These are phyloP conservation scores for Chaetomiaceae sp. DNA, from an alignment of 2,329 filamentous ascomycete species.

Conservation along the genomic window DNA sequence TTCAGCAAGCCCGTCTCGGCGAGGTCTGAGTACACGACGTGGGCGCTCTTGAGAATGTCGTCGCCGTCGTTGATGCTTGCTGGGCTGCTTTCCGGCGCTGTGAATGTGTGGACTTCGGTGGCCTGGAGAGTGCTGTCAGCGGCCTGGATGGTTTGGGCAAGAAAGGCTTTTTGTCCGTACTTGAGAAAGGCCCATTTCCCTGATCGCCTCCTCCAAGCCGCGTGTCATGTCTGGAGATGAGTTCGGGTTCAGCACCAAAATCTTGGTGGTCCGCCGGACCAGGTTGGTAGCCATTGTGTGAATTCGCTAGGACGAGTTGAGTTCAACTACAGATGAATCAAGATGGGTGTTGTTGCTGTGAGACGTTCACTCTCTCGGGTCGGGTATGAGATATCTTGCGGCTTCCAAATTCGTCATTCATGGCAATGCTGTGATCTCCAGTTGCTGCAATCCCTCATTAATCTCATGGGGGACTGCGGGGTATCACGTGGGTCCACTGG, in stretches of 20 bases:
- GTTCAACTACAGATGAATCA: too few species aligned
- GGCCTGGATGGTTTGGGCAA: too few species aligned
- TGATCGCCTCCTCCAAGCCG: slow-evolving; percentile 50
- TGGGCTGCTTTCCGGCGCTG: slow-evolving; percentile 57
- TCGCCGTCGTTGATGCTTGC: slow-evolving; percentile 72
- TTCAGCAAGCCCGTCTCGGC: slow-evolving; percentile 33
- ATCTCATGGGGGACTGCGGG: slow-evolving; percentile 15
- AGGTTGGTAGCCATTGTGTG: slow-evolving; percentile 26
- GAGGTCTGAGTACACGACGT: slow-evolving; percentile 56
- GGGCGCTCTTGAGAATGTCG: slow-evolving; percentile 60
- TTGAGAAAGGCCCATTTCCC: slow-evolving; percentile 36
- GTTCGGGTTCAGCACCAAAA: slow-evolving; percentile 77
- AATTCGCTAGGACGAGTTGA: neutral
- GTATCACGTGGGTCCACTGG: slow-evolving; percentile 24
- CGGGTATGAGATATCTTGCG: too few species aligned
- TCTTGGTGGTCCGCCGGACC: slow-evolving; percentile 36
- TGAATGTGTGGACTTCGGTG: slow-evolving; percentile 57
- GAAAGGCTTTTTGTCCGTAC: slow-evolving; percentile 26
- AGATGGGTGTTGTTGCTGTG: neutral
- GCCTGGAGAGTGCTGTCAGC: slow-evolving; percentile 31
- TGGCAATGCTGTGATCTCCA: neutral
- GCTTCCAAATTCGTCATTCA: neutral
- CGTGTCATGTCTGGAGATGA: slow-evolving; percentile 69
- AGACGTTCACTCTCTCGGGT: neutral
- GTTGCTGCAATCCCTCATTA: neutral